Base-by-base conservation (phyloP, 1,284 basidiomycete genomes). In the Taiwanofungus camphoratus region DNA sequence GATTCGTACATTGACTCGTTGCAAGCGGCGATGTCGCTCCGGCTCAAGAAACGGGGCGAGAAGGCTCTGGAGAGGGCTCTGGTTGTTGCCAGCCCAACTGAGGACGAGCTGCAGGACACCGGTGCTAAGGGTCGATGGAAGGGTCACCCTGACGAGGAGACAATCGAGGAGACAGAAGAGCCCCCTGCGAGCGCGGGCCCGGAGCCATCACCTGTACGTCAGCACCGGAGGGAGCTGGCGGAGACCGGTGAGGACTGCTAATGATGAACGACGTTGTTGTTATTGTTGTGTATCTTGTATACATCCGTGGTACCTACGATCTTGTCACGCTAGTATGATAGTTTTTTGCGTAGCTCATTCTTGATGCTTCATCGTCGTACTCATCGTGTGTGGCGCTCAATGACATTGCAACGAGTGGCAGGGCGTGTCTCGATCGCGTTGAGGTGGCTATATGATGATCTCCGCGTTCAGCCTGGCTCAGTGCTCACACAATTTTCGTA, bases 1-100 rank as follows among this genome's bases (percentile, higher is more conserved):
- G 83, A 92, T 41, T 87, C 86, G n/a, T 99, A 99, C 63, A 83
- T 93, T 46, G 92, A 96, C 50, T 87, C 88, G 5, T 70, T 99
- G 21, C 78, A 85, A 58, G 65, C 72, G 13, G 92, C 87, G 19
- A 93, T 94, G 77, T 67, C 69, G 5, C 73, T 92, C 30, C 79
- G 91, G 36, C 66, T 93, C 45, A 89, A 88, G 68, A 89, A 82
- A 60, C 78, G 89, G 44, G 90, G 89, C 20, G 88, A 92, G 64
- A 90, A 88, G 69, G 87, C 82, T 24, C 66, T 94, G 39, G 91
- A 92, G 61, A 70, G 72, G 42, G 87, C 87, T 1, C 69, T 90
- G 39, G 74, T 75, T 41, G 70, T 66, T 19, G 49, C 52, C 16
- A 48, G 48, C 4, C 61, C 71, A 13, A 52, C 70, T 3, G 70